Conservation (phyloP, 805 yeast species). For the Ogataea parapolymorpha region DNA sequence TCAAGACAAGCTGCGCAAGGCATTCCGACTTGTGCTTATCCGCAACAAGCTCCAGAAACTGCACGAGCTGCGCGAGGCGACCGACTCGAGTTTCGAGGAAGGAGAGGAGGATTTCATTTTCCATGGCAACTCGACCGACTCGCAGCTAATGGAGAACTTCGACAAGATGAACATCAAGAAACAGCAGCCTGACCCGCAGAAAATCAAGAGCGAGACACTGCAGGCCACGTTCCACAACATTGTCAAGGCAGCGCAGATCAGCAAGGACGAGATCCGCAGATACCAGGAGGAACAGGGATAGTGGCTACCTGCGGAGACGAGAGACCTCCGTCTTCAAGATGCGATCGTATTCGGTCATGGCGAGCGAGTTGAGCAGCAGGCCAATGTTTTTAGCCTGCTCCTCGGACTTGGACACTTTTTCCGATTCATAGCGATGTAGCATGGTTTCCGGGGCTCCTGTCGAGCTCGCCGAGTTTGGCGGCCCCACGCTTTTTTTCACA, state of each 20-base stretch:
- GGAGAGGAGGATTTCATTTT: conserved; percentile 32
- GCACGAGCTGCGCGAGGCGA: conserved; percentile 56
- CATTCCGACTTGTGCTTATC: conserved; percentile 78
- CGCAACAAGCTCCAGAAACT: conserved; percentile 74
- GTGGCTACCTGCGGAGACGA: not conserved
- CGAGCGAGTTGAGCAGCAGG: conserved; percentile 3
- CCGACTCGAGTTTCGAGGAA: conserved; percentile 38
- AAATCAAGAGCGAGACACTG: conserved; percentile 26
- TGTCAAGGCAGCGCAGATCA: conserved; percentile 31
- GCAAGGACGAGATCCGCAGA: conserved; percentile 28
- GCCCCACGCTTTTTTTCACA: not conserved
- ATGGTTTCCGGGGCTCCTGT: not conserved
- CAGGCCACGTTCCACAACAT: conserved; percentile 31
- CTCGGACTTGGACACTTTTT: conserved; percentile 1
- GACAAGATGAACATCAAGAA: conserved; percentile 14
- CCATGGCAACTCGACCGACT: conserved; percentile 39
- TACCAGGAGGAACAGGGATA: conserved; percentile 24
- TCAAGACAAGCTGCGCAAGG: conserved; percentile 77
- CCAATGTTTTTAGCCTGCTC: not conserved
- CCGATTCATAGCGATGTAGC: not conserved
- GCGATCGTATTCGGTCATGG: conserved; percentile 6
- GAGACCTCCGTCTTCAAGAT: conserved; percentile 1
- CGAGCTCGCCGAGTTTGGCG: not conserved
- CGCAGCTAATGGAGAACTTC: conserved; percentile 36
- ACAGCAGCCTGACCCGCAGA: conserved; percentile 7